A percentile compares a stretch with the other conserved stretches of the same genome.
Conservation (phyloP, 2,329 filamentous ascomycete species). For the Emergomyces africanus region DNA sequence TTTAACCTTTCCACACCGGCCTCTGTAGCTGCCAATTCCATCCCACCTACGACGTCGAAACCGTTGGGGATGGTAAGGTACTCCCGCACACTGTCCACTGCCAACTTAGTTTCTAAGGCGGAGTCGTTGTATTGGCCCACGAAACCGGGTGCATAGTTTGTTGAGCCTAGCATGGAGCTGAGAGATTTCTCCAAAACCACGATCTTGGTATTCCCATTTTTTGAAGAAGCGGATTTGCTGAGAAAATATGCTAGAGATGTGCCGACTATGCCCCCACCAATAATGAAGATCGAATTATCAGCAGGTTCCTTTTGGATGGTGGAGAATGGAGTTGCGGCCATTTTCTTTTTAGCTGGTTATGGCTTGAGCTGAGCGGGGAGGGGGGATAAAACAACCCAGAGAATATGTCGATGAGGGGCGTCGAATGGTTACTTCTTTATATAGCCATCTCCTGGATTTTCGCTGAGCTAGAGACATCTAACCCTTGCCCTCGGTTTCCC, state of each 20-base stretch:
- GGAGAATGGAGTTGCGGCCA: background rate
- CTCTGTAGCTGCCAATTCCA: conserved; percentile 15
- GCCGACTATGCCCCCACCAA: conserved; percentile 25
- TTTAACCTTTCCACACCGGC: conserved; percentile 12
- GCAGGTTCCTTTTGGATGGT: background rate
- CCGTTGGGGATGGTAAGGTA: conserved; percentile 18
- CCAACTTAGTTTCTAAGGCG: conserved; percentile 18
- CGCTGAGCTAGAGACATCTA: background rate
- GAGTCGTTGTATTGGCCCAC: conserved; percentile 25
- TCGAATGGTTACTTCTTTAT: background rate
- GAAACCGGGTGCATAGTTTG: conserved; percentile 23
- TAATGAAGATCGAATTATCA: conserved; percentile 11
- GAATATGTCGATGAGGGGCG: background rate
- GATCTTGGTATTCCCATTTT: conserved; percentile 8
- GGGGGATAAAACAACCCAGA: background rate
- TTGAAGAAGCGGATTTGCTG: conserved; percentile 7
- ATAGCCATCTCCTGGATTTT: no score
- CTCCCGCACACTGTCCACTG: conserved; percentile 19
- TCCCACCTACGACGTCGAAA: conserved; percentile 17
- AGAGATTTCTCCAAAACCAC: conserved; percentile 19
- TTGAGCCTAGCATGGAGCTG: conserved; percentile 18
- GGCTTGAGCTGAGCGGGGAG: no score
- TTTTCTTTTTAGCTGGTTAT: background rate
- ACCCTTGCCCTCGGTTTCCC: background rate
- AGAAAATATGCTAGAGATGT: conserved; percentile 22